Base-by-base conservation (phyloP, 495 filamentous ascomycete species). In the Aspergillus incahuasiensis region DNA sequence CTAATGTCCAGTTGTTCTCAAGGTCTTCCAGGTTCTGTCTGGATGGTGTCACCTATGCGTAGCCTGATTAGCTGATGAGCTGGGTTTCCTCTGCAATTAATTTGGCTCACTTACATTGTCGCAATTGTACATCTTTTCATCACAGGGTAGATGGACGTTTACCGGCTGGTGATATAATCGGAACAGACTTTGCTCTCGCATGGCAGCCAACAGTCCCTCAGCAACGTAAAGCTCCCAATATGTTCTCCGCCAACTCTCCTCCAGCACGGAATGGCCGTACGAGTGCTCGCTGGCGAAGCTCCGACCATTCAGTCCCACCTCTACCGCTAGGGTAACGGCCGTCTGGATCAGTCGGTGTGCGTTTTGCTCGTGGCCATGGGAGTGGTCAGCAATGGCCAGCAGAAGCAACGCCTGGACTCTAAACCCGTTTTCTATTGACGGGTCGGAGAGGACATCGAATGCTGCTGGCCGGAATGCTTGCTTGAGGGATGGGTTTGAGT, bases 151-250 rank as follows among this genome's bases (percentile, higher is more conserved):
- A 11, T 28, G 48, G 46, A 74, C 64, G 47, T 73, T 67, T 3
- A 65, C 63, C 1, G 44, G 55, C 13, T 73, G 63, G 12, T 62
- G 62, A 46, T 69, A 70, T n/a, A 75, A 59, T 11, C 54, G 47
- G 49, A 74, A 76, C 6, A 56, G 45, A 24, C 49, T 54, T 18
- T 62, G 56, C 24, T 65, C 64, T 5, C 61, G 32, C 45, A 63
- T 58, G 5, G 64, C 72, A 1, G 76, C 68, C 25, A 78, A 56
- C 30, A 77, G 56, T 0, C 68, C 73, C 54, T 91, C 87, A 3
- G 86, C 78, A 43, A 89, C 80, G 64, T 83, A 91, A 38, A 94
- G 68, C 60, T 91, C 87, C 89, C 89, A 94, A 84, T 86, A 92
- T 9, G 88, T 92, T 46, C 89, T 73, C 18, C 89, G 75, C 85